Evolutionary conservation across 2,329 filamentous ascomycete genomes (phyloP), one percentile per base, ranked within the genome.

Genomic region (Aspergillus sp.): DNA sequence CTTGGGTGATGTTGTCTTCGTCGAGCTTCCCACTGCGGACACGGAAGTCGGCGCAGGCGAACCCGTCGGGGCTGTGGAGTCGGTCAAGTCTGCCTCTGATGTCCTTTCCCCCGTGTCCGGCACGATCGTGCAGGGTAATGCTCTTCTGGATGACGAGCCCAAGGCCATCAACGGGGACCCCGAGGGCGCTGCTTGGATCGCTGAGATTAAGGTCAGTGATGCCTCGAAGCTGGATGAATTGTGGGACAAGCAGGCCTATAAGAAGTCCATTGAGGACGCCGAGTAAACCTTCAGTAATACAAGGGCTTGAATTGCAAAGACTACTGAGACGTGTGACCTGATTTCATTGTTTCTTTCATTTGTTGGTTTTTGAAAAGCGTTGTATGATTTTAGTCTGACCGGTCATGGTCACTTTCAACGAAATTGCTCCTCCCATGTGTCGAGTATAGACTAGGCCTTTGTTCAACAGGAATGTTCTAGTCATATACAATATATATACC

Each of bases 21-120:
- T 97, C 62, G 93, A 98, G 77, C 85, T 98, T 29, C 93, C 93
- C 47, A 76, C 83, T 56, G 65, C 76, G 47, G 84, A 81, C 55
- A 74, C 82, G 57, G 79, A 84, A 59, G 78, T 94, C 51, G 70
- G 72, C 48, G 79, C 82, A 48, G 89, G 89, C 61, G 91, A 97
- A 64, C 78, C 85, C 54, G 86, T 97, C 57, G 93, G 93, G 57
- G 89, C 91, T 50, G 91, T 98, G 59, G 93, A 98, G 76, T 96
- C 89, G 2, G 93, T 98, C 70, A 98, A 98, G 78, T 93, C 86
- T 52, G 93, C 93, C n/a, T 91, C 88, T 53, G 93, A 98, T 68
- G 95, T 98, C 75, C 85, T 95, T 73, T 83, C 88, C 9, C 93
- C 93, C 12, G 79, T 96, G 56, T 73, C 78, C 44, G 91, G 91